These are phyloP conservation scores for Magnolia changhungtana DNA, from an alignment of 164 flowering plant genomes.

Conservation along the genomic window DNA sequence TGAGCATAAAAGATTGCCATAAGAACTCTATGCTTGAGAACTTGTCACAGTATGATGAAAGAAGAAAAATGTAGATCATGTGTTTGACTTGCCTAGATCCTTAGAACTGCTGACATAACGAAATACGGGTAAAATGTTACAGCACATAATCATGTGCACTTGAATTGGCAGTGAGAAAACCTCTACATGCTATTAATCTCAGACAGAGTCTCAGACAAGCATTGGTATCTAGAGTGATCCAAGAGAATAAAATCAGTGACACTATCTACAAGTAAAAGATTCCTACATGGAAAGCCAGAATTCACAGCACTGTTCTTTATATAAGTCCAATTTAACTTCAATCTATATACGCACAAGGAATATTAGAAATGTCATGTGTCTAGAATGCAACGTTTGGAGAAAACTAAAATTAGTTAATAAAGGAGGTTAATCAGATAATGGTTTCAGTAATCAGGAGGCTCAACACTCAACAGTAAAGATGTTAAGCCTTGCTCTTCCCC, in stretches of 20 bases:
- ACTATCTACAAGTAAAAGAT: neutral
- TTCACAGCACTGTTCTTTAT: neutral
- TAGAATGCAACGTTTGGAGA: neutral
- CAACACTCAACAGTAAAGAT: neutral
- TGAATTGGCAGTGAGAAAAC: neutral
- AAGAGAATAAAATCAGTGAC: neutral
- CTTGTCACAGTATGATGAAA: neutral
- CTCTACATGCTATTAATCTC: neutral
- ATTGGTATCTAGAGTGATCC: neutral
- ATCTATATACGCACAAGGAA: neutral
- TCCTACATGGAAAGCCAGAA: too few relatives aligned
- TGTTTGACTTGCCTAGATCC: neutral
- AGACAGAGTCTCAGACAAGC: neutral
- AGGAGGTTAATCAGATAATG: neutral
- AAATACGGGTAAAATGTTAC: neutral
- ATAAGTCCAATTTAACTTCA: neutral
- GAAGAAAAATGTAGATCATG: neutral
- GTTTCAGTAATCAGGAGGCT: neutral
- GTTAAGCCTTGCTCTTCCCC: neutral
- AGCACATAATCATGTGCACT: neutral
- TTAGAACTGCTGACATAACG: neutral
- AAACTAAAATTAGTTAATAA: neutral
- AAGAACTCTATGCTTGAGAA: neutral
- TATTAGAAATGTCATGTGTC: neutral
- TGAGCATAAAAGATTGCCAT: slow-evolving; percentile 12